Evolutionary conservation across 2,329 filamentous ascomycete species (phyloP), one percentile per base, ranked within the genome.

Genomic region (Fusarium caatingaense): DNA sequence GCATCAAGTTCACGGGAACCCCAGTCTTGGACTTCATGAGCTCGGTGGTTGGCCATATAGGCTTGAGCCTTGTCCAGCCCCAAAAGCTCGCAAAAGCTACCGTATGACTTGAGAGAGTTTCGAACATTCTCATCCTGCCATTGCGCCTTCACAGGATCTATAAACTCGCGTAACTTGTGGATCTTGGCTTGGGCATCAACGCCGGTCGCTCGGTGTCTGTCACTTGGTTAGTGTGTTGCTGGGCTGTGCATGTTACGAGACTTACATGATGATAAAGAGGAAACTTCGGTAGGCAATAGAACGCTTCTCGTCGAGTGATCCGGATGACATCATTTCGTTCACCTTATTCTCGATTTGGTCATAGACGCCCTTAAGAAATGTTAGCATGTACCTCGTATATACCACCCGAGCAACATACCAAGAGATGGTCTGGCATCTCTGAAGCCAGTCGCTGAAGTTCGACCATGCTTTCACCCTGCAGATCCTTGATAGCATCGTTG

Each of bases 391-490:
- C 16, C 15, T 34, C 15, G 4, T 25, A 37, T n/a, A 41, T 11
- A 20, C n/a, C 12, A 32, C 18, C 45, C 48, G 25, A 13, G 21
- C 37, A 48, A 64, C 85, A 81, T 81, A 92, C 88, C 74, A 96
- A 86, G 66, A 99, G 89, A 76, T 97, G 92, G 78, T 98, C 93
- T 0, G 96, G 92, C 86, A 98, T 97, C 74, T 94, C 93, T 66
- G 93, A 90, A 9, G 95, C 95, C 42, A 99, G 85, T 60, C 94
- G 89, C 75, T 97, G 94, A 63, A 98, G 85, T 79, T 99, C 95
- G 59, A 93, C 87, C 79, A 94, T 93, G 74, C 93, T 92, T 75
- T 97, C 89, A 6, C 88, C 88, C 77, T 98, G 94, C 18, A 99
- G 85, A 61, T 97, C 93, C 76, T 94, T 96, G 37, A 98, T 92